Evolutionary conservation across 2,329 filamentous ascomycete genomes (phyloP), one percentile per base, ranked within the genome.

Genomic region (Cordyceps militaris): DNA sequence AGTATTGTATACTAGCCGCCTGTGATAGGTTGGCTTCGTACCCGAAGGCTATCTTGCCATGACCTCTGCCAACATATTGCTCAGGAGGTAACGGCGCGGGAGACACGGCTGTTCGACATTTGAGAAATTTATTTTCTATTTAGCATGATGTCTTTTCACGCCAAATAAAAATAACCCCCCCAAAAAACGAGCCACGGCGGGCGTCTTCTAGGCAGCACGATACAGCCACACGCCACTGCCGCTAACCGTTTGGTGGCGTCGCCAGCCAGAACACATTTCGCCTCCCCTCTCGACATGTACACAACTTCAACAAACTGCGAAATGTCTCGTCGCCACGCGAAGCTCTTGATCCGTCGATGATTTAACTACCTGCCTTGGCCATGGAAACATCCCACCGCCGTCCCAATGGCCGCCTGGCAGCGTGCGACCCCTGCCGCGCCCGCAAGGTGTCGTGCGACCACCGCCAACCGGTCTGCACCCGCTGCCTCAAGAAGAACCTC

Each of bases 401-500:
- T 32, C 69, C 40, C 53, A 65, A 66, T 38, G 65, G 64, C 4
- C 56, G 62, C 3, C 60, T 58, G 1, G 63, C 62, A 30, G 61
- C 62, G 23, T 65, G 64, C 42, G 64, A 74, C 65, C 71, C 71
- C 9, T 74, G 72, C 52, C 66, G 70, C 28, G 69, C 65, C 47
- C 69, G 71, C n/a, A 74, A 74, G 53, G 69, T 74, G 7, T 70
- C 72, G 9, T 75, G 73, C 62, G 73, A 75, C 57, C 70, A 74
- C 57, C 62, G 63, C 0, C 70, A 69, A 5, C 73, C 73, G 0
- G 60, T 70, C 4, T 76, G 73, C 58, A 66, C 64, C 32, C 65
- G 73, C 48, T 76, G 73, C 57, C 65, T 61, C 47, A 70, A 71
- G 62, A 66, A 70, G 36, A 68, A 67, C 23, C 65, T 69, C 32